Base-by-base conservation (phyloP, 2,329 filamentous ascomycete species). In the Colletotrichum sp. region DNA sequence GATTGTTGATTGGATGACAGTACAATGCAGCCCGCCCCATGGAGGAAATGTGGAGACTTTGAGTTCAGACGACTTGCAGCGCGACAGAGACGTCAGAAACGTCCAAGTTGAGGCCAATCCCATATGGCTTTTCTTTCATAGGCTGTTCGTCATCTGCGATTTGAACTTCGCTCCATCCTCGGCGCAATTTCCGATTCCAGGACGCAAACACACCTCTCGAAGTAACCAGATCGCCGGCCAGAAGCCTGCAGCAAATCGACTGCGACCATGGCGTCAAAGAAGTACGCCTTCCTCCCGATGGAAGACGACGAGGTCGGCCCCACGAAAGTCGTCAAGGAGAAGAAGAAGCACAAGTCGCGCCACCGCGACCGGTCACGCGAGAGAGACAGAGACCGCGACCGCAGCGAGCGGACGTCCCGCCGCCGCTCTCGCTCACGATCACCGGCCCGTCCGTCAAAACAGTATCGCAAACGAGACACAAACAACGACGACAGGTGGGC, bases 401-500 rank as follows among this genome's bases (percentile, higher is more conserved):
- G 75, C 15, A 28, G 66, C 36, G 84, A 85, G 18, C 81, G 80
- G 36, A 77, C 80, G 4, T 71, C 76, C 18, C 60, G 76, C 26
- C 79, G 78, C 15, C 79, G 80, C 49, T 77, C 77, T 26, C 78
- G 84, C 71, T 86, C 85, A 3, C 80, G 81, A 62, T 87, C 86
- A 13, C 80, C 82, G 7, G 80, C 83, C 18, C 82, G 81, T 32
- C 85, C 83, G 18, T 82, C 86, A 4, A 89, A 87, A 76, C 83
- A 86, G 30, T 87, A 88, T 72, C 86, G 85, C 71, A 87, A 81
- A 81, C 83, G 84, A 82, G 83, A 85, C 78, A 77, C 83, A 79
- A 81, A 84, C 78, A 81, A 75, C 39, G 94, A 96, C 64, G 94
- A 96, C 81, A 88, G 94, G 70, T 98, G 95, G 95, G 95, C 93